Evolutionary conservation across 805 yeast genomes (phyloP).

Genomic region (Myxozyma kluyveri): DNA sequence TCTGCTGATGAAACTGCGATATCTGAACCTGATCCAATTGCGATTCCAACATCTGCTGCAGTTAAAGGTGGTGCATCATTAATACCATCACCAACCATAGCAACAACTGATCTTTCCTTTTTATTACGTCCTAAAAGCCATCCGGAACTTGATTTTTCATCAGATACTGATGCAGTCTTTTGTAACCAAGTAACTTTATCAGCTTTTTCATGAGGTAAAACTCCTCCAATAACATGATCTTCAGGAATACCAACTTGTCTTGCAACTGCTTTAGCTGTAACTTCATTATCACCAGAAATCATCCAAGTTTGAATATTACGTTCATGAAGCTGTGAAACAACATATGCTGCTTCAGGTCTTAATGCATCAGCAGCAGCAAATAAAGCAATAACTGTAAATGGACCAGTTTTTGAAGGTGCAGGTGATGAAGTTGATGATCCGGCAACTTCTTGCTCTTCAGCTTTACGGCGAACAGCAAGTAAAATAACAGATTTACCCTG

Average conservation of each 20-base stretch:
- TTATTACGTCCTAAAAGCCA: constrained; percentile 24
- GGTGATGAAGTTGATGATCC: constrained; percentile 15
- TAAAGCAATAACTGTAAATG: constrained; percentile 45
- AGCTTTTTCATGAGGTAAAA: constrained; percentile 71
- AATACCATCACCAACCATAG: constrained; percentile 83
- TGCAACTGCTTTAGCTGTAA: constrained; percentile 69
- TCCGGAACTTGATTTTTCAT: constrained; percentile 8
- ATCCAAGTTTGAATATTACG: constrained; percentile 61
- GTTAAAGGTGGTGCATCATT: constrained; percentile 81
- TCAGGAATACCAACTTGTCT: constrained; percentile 55
- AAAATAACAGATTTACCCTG: constrained; percentile 63
- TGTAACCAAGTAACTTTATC: constrained; percentile 57
- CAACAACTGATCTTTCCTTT: constrained; percentile 46
- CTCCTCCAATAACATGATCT: constrained; percentile 61
- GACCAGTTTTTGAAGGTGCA: constrained; percentile 32
- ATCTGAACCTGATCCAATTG: constrained; percentile 74
- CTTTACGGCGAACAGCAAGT: constrained; percentile 44
- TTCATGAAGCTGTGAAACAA: constrained; percentile 45
- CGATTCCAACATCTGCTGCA: constrained; percentile 72
- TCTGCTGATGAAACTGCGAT: constrained; percentile 72
- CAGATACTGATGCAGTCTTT: constrained; percentile 35
- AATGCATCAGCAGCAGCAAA: constrained; percentile 58
- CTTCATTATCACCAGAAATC: constrained; percentile 71
- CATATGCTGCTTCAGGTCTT: constrained; percentile 53
- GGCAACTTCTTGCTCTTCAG: background rate